Evolutionary conservation across 2,329 filamentous ascomycete genomes (phyloP).

Genomic region (Aspergillus udagawae): DNA sequence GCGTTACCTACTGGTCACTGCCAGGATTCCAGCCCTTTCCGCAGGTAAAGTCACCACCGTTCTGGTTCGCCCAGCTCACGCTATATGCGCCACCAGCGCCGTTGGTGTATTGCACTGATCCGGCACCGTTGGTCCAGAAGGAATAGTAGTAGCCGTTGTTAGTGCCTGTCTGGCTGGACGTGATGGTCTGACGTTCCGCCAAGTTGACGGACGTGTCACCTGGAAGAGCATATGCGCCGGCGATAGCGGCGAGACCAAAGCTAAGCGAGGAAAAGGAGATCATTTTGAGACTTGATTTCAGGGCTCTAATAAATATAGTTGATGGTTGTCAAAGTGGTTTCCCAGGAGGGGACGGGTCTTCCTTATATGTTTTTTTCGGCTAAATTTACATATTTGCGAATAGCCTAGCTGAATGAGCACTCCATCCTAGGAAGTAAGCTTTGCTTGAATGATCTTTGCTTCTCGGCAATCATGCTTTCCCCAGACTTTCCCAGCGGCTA

Average conservation of each 20-base stretch:
- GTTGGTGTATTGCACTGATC: slow-evolving; percentile 46
- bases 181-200: slow-evolving; percentile 8
- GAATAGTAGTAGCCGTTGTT: slow-evolving; percentile 48
- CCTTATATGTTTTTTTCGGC: not conserved
- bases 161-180: slow-evolving; percentile 20
- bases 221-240: slow-evolving; percentile 7
- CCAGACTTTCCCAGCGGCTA: not conserved
- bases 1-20: slow-evolving; percentile 40
- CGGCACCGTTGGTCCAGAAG: slow-evolving; percentile 48
- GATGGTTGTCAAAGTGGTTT: not conserved
- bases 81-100: slow-evolving; percentile 43
- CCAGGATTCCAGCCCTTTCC: slow-evolving; percentile 59
- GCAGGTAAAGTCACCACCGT: slow-evolving; percentile 52
- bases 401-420: not conserved
- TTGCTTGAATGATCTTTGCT: not conserved
- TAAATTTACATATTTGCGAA: not conserved
- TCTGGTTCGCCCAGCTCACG: slow-evolving; percentile 39
- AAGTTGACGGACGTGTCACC: slow-evolving; percentile 1
- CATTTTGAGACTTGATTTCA: not conserved
- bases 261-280: not conserved
- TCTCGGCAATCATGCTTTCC: not conserved
- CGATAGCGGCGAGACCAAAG: slow-evolving; percentile 2
- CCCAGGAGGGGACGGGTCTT: not conserved
- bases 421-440: not conserved
- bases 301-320: not conserved